Evolutionary conservation across 2,329 filamentous ascomycete genomes (phyloP).

Genomic region (Neofusicoccum parvum): DNA sequence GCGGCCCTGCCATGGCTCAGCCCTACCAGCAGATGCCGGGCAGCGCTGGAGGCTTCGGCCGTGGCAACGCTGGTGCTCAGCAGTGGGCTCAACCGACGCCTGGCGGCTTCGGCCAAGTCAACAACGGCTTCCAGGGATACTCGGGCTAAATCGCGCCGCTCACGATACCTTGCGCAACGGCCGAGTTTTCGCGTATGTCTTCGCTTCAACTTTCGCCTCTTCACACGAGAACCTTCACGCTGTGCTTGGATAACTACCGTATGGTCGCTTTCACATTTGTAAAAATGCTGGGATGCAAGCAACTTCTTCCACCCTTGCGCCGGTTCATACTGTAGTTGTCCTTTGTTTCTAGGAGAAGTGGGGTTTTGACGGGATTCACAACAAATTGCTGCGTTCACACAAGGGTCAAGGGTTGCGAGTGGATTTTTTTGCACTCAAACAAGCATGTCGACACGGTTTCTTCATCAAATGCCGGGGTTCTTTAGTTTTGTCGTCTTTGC

Average conservation of each 20-base stretch:
- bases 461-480: conserved; percentile 21
- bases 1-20: conserved; percentile 59
- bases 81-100: conserved; percentile 56
- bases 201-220: conserved; percentile 20
- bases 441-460: conserved; percentile 22
- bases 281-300: conserved; percentile 22
- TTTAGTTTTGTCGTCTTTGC: conserved; percentile 20
- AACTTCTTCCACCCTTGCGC: conserved; percentile 20
- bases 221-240: conserved; percentile 17
- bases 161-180: conserved; percentile 20
- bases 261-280: conserved; percentile 21
- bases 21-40: conserved; percentile 54
- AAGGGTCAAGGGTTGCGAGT: conserved; percentile 19
- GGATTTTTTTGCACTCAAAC: conserved; percentile 20
- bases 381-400: conserved; percentile 22
- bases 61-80: conserved; percentile 58
- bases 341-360: conserved; percentile 20
- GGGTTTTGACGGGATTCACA: conserved; percentile 21
- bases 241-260: conserved; percentile 22
- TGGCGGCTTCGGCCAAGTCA: conserved; percentile 48
- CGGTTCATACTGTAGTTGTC: conserved; percentile 23
- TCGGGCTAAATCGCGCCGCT: conserved; percentile 50
- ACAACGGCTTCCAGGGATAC: conserved; percentile 62
- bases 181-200: conserved; percentile 20
- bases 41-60: conserved; percentile 82